Evolutionary conservation across 306 rosid species (phyloP).

Genomic region (Lupinus albus): DNA sequence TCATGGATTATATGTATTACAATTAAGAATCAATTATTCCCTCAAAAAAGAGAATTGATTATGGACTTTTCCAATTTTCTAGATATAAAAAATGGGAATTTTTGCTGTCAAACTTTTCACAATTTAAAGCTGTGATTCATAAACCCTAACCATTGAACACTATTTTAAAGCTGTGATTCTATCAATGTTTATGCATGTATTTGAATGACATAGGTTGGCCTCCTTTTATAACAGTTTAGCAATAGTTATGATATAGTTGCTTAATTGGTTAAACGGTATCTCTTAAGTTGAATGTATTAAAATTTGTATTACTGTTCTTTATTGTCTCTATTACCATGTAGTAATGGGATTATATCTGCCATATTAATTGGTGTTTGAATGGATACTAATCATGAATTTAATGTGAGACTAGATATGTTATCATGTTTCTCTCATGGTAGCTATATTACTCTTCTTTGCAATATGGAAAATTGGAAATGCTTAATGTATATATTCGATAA

Average conservation of each 20-base stretch:
- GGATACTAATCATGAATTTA: background rate
- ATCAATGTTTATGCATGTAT: no score
- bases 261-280: background rate
- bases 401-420: background rate
- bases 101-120: conserved; percentile 1
- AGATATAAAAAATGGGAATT: background rate
- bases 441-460: background rate
- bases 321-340: conserved; percentile 1
- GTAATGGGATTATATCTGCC: background rate
- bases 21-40: background rate
- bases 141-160: conserved; percentile 1
- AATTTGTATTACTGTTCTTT: background rate
- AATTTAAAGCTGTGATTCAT: no score
- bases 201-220: no score
- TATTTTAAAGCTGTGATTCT: background rate
- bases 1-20: background rate
- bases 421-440: background rate
- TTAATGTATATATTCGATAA: conserved; percentile 25
- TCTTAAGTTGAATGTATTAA: background rate
- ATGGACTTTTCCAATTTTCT: background rate
- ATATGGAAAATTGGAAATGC: background rate
- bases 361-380: conserved; percentile 1
- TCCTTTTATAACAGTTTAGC: background rate
- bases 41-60: background rate
- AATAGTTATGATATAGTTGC: background rate